These are phyloP conservation scores for Cercophora sp. DNA, from an alignment of 495 filamentous ascomycete species.

Conservation along the genomic window DNA sequence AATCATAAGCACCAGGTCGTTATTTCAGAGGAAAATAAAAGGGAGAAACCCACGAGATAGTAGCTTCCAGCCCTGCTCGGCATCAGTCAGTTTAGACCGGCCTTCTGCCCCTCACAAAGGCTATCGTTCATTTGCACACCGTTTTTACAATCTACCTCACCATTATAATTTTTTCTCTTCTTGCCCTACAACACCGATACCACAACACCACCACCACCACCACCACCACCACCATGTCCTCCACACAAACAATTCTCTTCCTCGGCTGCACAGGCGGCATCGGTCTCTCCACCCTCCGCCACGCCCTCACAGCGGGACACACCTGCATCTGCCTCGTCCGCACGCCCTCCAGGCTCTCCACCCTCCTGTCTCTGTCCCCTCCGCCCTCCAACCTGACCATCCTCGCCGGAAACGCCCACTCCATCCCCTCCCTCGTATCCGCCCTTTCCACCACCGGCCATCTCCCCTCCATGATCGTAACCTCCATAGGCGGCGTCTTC, in stretches of 20 bases:
- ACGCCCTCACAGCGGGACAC: constrained; percentile 49
- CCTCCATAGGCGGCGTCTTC: constrained; percentile 43
- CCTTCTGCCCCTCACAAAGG: too few relatives aligned
- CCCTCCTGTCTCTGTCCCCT: constrained; percentile 29
- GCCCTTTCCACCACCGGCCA: constrained; percentile 24
- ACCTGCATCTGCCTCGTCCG: constrained; percentile 54
- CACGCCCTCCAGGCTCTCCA: constrained; percentile 56
- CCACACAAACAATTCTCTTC: constrained; percentile 35
- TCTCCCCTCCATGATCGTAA: constrained; percentile 43
- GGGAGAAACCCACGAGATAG: too few relatives aligned
- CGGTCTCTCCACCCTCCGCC: constrained; percentile 43
- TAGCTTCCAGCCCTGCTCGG: too few relatives aligned
- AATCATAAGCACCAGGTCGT: too few relatives aligned
- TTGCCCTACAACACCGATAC: too few relatives aligned
- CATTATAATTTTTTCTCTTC: too few relatives aligned
- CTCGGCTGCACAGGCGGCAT: constrained; percentile 51
- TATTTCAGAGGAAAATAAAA: too few relatives aligned
- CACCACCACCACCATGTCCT: constrained; percentile 6
- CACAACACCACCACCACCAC: not conserved
- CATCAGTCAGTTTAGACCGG: too few relatives aligned
- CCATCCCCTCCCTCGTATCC: constrained; percentile 36
- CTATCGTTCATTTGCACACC: too few relatives aligned
- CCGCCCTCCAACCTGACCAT: constrained; percentile 36
- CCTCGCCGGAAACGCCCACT: constrained; percentile 49
- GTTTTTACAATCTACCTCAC: too few relatives aligned